Evolutionary conservation across 2,329 filamentous ascomycete genomes (phyloP).

Genomic region (Pestalotiopsis sp.): DNA sequence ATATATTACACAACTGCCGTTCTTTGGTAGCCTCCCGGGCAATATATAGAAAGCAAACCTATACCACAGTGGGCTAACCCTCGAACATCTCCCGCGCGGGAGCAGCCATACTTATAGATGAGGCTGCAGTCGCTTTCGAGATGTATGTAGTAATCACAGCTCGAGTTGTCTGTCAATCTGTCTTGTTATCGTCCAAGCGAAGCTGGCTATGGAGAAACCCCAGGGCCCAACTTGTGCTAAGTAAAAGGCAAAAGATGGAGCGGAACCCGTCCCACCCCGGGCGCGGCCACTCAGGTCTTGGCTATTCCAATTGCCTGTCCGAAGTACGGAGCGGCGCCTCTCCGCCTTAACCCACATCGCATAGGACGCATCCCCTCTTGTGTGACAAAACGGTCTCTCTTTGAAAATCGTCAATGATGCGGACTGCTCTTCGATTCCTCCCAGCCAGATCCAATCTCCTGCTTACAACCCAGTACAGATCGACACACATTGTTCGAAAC

Average conservation of each 20-base stretch:
- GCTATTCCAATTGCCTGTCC: neutral
- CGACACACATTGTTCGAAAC: slow-evolving; percentile 17
- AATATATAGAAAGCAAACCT: neutral
- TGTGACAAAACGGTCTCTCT: neutral
- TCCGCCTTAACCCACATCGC: slow-evolving; percentile 1
- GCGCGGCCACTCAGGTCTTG: neutral
- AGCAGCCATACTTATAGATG: no score
- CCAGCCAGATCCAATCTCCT: slow-evolving; percentile 1
- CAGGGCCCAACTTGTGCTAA: neutral
- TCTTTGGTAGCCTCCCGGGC: neutral
- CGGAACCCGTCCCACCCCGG: neutral
- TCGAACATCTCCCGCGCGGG: neutral
- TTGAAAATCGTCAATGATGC: neutral
- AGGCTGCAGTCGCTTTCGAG: no score
- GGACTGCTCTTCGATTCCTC: neutral
- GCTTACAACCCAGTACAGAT: slow-evolving; percentile 12
- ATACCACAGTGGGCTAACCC: neutral
- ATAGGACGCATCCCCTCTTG: slow-evolving; percentile 6
- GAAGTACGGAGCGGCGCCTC: slow-evolving; percentile 11
- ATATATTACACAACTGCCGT: slow-evolving; percentile 7
- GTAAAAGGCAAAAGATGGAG: neutral
- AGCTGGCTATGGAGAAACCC: neutral
- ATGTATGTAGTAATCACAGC: no score
- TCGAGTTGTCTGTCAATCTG: no score
- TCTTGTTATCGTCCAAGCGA: neutral